Evolutionary conservation across 1,284 basidiomycete species (phyloP).

Genomic region (Moesziomyces sp.): DNA sequence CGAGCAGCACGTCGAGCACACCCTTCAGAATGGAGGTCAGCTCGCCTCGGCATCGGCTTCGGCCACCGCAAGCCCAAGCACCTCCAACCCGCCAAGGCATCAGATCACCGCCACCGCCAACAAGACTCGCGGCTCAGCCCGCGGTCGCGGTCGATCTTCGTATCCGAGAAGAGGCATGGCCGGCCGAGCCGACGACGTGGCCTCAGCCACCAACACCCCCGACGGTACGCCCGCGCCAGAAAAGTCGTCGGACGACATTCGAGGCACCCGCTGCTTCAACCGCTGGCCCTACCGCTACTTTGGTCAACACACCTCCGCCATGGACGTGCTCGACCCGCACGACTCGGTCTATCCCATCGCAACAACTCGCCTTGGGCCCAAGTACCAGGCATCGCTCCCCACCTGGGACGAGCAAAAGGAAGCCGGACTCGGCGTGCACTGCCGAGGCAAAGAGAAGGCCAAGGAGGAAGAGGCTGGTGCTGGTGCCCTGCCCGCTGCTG

Average conservation of each 20-base stretch:
- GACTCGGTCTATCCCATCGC: constrained; percentile 93
- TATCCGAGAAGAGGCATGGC: constrained; percentile 24
- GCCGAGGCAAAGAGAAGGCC: constrained; percentile 21
- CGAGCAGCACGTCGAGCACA: constrained; percentile 81
- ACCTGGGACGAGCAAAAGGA: constrained; percentile 62
- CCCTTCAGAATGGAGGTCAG: constrained; percentile 35
- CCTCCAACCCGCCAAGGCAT: constrained; percentile 14
- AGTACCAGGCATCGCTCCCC: constrained; percentile 77
- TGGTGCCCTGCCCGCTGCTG: constrained; percentile 4
- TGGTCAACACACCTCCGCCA: constrained; percentile 86
- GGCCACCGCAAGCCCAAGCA: constrained; percentile 15
- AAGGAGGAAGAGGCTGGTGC: constrained; percentile 40
- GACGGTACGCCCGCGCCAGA: constrained; percentile 45
- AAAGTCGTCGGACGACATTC: constrained; percentile 58
- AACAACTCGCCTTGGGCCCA: constrained; percentile 85
- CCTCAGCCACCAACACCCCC: constrained; percentile 35
- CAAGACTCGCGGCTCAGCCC: constrained; percentile 35
- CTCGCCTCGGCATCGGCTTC: constrained; percentile 20
- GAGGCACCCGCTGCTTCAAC: constrained; percentile 78
- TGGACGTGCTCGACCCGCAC: constrained; percentile 77
- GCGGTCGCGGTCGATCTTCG: constrained; percentile 17
- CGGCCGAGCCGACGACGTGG: constrained; percentile 26
- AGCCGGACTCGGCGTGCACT: constrained; percentile 39
- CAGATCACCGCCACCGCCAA: constrained; percentile 19
- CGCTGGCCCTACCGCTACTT: constrained; percentile 98